Evolutionary conservation across 1,284 basidiomycete genomes (phyloP).

Genomic region (Fistulinella staudtii): DNA sequence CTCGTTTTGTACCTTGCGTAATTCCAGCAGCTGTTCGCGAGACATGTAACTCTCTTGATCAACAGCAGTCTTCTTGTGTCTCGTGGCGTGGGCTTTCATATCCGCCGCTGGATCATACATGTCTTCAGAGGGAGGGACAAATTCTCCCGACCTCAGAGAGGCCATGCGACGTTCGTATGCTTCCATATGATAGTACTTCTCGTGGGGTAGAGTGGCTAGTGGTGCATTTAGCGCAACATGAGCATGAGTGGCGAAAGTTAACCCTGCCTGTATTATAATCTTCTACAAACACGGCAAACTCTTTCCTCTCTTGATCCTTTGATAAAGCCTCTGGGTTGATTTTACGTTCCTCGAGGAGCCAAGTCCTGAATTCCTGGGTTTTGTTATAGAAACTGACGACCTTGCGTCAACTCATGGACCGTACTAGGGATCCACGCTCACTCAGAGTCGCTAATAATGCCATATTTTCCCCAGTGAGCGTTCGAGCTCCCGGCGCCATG

Average conservation of each 20-base stretch:
- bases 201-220: slow-evolving; percentile 84
- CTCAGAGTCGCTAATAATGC: slow-evolving; percentile 81
- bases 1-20: slow-evolving; percentile 78
- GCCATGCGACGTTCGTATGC: slow-evolving; percentile 78
- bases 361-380: slow-evolving; percentile 79
- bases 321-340: slow-evolving; percentile 83
- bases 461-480: slow-evolving; percentile 83
- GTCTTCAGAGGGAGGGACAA: slow-evolving; percentile 62
- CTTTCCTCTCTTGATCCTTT: slow-evolving; percentile 80
- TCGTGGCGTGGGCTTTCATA: slow-evolving; percentile 65
- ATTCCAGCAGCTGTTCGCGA: slow-evolving; percentile 72
- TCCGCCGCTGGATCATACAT: slow-evolving; percentile 78
- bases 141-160: slow-evolving; percentile 75
- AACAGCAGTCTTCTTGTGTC: slow-evolving; percentile 58
- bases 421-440: slow-evolving; percentile 36
- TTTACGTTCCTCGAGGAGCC: slow-evolving; percentile 87
- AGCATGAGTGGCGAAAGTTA: background rate
- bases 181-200: slow-evolving; percentile 88
- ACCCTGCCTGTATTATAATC: slow-evolving; percentile 82
- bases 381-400: slow-evolving; percentile 68
- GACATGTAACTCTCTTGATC: slow-evolving; percentile 72
- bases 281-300: slow-evolving; percentile 75
- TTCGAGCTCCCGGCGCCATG: slow-evolving; percentile 45
- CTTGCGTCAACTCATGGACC: slow-evolving; percentile 12
- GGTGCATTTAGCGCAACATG: background rate